Evolutionary conservation across 306 rosid genomes (phyloP), one percentile per base, ranked within the genome.

Genomic region (Astragalus glycyphyllos): DNA sequence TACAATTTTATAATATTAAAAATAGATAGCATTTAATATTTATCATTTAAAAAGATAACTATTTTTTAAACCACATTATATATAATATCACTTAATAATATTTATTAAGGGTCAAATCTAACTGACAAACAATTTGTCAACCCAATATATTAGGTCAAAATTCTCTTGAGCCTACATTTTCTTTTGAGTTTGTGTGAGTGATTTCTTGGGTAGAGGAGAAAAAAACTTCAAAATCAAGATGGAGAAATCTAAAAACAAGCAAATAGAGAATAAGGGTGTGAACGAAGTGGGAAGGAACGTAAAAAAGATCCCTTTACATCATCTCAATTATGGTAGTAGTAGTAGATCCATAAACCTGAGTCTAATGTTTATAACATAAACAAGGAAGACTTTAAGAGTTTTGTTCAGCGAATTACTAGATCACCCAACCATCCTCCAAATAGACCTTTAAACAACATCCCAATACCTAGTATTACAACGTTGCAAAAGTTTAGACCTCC

Each of bases 301-400:
- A 11, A 55, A 12, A 54, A 55, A 87, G 76, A 92, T 90, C 72
- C 87, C 90, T 2, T 15, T 83, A 20, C 87, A 89, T 74, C 92
- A 83, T 12, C 84, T 89, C 23, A 87, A 86, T 78, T 83, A 76
- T 20, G 68, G 65, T 26, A 26, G 4, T 26, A 26, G 31, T 26
- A 26, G 31, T 1, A 26, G 31, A 26, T 26, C 31, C 31, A 26
- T 37, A 96, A 88, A 29, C 92, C 92, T 60, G 92, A 88, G 73
- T 90, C 97, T 71, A 90, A 81, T 82, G 96, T 91, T 50, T 91
- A 88, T 84, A 88, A 86, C 76, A 91, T 91, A 71, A 88, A 90
- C 83, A 91, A 87, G 88, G 86, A 89, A 46, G 97, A 92, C 23
- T 92, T 92, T 58, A 78, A 96, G 51, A 85, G 84, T 71, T 80